Percentiles rank a stretch among this genome's conserved stretches.
Conservation (phyloP, 2,329 filamentous ascomycete species). For the Venturia aucupariae region DNA sequence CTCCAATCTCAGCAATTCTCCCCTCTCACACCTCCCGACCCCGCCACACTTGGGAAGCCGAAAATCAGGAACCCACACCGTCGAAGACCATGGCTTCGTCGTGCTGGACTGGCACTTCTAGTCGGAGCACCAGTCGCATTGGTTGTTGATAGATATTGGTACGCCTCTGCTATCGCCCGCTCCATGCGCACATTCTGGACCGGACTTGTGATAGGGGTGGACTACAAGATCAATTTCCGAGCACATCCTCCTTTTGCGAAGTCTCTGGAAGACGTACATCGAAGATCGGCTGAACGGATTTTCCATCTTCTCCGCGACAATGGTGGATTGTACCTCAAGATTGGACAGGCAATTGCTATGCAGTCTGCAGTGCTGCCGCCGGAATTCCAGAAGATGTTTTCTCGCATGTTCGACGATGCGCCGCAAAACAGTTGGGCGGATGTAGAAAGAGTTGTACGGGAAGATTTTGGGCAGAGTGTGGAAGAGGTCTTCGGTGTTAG, state of each 20-base stretch:
- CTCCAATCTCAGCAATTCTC: conserved; percentile 27
- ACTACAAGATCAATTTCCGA: conserved; percentile 96
- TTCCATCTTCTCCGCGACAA: conserved; percentile 76
- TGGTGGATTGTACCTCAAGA: conserved; percentile 92
- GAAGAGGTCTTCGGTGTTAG: conserved; percentile 91
- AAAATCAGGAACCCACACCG: conserved; percentile 53
- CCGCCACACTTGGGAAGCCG: conserved; percentile 66
- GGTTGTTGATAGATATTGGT: conserved; percentile 61
- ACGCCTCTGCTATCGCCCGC: conserved; percentile 69
- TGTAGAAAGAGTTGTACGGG: conserved; percentile 71
- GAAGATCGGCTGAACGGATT: conserved; percentile 72
- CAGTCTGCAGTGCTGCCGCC: conserved; percentile 88
- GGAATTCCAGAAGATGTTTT: conserved; percentile 94
- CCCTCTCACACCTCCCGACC: conserved; percentile 57
- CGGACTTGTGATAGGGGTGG: conserved; percentile 71
- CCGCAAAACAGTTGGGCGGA: conserved; percentile 85
- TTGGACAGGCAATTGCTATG: conserved; percentile 97
- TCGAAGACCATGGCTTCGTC: conserved; percentile 66
- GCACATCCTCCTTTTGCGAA: conserved; percentile 65
- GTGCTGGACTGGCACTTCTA: conserved; percentile 54
- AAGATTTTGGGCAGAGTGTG: conserved; percentile 75
- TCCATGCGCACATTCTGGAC: conserved; percentile 72
- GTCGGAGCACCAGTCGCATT: conserved; percentile 52
- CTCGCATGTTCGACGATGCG: conserved; percentile 94
- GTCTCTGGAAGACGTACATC: conserved; percentile 68